Conservation (phyloP, 495 filamentous ascomycete species). For the Gamarada debralockiae region DNA sequence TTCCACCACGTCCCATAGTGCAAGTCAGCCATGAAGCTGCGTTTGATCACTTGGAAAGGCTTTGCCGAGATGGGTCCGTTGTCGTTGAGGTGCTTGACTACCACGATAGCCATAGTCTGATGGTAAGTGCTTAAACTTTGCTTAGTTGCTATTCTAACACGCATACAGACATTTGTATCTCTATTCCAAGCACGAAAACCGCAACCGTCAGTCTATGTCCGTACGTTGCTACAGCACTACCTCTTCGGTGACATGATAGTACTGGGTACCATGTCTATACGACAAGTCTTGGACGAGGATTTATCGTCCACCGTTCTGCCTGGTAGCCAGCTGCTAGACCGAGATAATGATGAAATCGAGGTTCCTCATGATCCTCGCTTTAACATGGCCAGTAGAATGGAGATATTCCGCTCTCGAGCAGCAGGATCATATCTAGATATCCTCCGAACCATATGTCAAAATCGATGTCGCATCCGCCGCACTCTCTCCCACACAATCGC, state of each 20-base stretch:
- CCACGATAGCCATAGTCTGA: slow-evolving; percentile 61
- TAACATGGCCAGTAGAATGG: slow-evolving; percentile 71
- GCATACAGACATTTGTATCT: slow-evolving; percentile 58
- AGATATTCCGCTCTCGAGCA: slow-evolving; percentile 71
- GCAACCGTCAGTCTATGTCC: slow-evolving; percentile 78
- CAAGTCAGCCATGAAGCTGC: slow-evolving; percentile 70
- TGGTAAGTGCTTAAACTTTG: slow-evolving; percentile 37
- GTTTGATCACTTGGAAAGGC: slow-evolving; percentile 58
- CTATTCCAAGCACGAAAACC: slow-evolving; percentile 75
- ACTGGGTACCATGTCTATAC: slow-evolving; percentile 61
- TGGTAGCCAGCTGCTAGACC: slow-evolving; percentile 64
- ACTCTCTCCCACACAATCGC: slow-evolving; percentile 75
- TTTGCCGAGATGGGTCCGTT: slow-evolving; percentile 71
- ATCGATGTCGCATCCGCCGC: slow-evolving; percentile 80
- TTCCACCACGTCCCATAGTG: slow-evolving; percentile 88
- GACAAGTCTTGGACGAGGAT: slow-evolving; percentile 75
- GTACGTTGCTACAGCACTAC: slow-evolving; percentile 72
- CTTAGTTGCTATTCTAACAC: slow-evolving; percentile 4
- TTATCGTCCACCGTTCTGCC: slow-evolving; percentile 73
- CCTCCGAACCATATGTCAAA: slow-evolving; percentile 80
- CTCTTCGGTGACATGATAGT: slow-evolving; percentile 68
- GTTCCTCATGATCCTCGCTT: slow-evolving; percentile 71
- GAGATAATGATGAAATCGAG: slow-evolving; percentile 70
- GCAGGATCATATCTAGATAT: slow-evolving; percentile 78
- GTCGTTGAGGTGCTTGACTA: slow-evolving; percentile 65